These are phyloP conservation scores for Arxiozyma telluris DNA, from an alignment of 1,139 yeast genomes.

Conservation along the genomic window DNA sequence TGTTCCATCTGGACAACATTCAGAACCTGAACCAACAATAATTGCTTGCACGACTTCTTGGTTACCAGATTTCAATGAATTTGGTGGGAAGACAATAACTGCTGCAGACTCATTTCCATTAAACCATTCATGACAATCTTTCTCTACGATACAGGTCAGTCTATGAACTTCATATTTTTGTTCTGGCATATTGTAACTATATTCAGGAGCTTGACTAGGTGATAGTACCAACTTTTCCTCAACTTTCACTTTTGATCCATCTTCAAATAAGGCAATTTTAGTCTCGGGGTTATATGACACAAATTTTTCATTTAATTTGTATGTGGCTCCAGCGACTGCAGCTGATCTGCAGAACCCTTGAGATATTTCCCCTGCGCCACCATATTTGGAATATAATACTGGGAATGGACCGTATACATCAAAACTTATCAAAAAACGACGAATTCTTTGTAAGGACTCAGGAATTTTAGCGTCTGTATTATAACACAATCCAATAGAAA, in stretches of 20 bases:
- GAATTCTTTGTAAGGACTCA: slow-evolving; percentile 69
- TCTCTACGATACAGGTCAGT: slow-evolving; percentile 72
- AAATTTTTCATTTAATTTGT: slow-evolving; percentile 65
- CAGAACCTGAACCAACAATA: slow-evolving; percentile 82
- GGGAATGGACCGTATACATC: slow-evolving; percentile 95
- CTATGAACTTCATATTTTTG: slow-evolving; percentile 54
- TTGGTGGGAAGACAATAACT: slow-evolving; percentile 89
- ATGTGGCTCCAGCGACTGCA: slow-evolving; percentile 96
- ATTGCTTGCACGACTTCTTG: slow-evolving; percentile 72
- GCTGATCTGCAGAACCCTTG: slow-evolving; percentile 98
- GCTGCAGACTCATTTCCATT: slow-evolving; percentile 76
- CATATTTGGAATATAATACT: slow-evolving; percentile 82
- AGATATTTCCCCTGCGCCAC: slow-evolving; percentile 92
- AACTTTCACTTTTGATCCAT: slow-evolving; percentile 65
- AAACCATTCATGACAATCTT: slow-evolving; percentile 89
- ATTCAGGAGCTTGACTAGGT: slow-evolving; percentile 59
- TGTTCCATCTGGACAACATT: slow-evolving; percentile 82
- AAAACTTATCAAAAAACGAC: slow-evolving; percentile 74
- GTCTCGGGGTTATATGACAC: slow-evolving; percentile 54
- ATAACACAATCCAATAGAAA: slow-evolving; percentile 74
- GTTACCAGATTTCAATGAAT: slow-evolving; percentile 60
- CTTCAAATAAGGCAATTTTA: slow-evolving; percentile 64
- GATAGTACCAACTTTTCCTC: slow-evolving; percentile 67
- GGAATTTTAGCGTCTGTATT: slow-evolving; percentile 53
- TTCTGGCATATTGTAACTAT: slow-evolving; percentile 31